Evolutionary conservation across 768 basidiomycete species (phyloP).

Genomic region (Leccinum aurantiacum): DNA sequence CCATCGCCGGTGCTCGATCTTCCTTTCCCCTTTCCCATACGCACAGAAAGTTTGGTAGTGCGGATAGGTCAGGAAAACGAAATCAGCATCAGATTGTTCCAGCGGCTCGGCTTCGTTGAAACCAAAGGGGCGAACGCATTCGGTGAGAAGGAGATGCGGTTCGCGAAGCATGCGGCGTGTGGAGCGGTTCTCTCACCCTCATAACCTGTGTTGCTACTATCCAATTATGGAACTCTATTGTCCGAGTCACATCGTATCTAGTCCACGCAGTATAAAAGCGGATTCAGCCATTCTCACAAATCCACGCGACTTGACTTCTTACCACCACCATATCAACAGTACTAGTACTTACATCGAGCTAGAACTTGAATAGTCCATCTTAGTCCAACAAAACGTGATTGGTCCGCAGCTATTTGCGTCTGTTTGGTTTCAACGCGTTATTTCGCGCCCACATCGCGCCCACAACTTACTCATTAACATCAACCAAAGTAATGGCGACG

Average conservation of each 20-base stretch:
- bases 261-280: neutral
- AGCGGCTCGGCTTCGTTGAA: slow-evolving; percentile 70
- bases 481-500: slow-evolving; percentile 14
- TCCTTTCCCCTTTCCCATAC: slow-evolving; percentile 44
- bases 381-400: neutral
- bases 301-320: slow-evolving; percentile 11
- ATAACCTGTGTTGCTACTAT: neutral
- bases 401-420: slow-evolving; percentile 12
- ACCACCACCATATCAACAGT: slow-evolving; percentile 12
- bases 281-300: neutral
- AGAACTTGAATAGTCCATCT: neutral
- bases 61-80: slow-evolving; percentile 70
- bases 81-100: slow-evolving; percentile 71
- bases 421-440: slow-evolving; percentile 8
- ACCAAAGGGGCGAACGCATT: slow-evolving; percentile 74
- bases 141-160: slow-evolving; percentile 79
- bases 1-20: slow-evolving; percentile 24
- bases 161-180: neutral
- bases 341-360: neutral
- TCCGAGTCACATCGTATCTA: slow-evolving; percentile 17
- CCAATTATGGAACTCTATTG: slow-evolving; percentile 11
- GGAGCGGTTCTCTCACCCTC: slow-evolving; percentile 3
- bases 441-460: neutral
- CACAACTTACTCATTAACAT: neutral
- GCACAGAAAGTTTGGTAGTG: slow-evolving; percentile 53